Conservation (phyloP, 1,284 basidiomycete genomes). For the Cryptococcus jaspeensis region DNA sequence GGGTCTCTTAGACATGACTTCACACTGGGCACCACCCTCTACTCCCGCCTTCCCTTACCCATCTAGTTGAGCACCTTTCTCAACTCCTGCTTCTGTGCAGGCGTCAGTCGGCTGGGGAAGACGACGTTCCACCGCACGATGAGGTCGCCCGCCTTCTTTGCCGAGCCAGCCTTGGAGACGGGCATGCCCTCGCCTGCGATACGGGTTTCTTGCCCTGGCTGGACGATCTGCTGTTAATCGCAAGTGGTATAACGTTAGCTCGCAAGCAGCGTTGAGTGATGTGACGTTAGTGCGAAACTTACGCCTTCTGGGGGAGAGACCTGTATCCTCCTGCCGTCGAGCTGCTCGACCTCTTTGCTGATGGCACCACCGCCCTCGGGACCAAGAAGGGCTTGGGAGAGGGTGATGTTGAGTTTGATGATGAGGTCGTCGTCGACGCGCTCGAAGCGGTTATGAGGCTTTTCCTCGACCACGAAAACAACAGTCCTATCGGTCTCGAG, state of each 20-base stretch:
- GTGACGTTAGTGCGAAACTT: constrained; percentile 24
- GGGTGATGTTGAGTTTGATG: constrained; percentile 62
- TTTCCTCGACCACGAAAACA: constrained; percentile 88
- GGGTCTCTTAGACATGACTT: not conserved
- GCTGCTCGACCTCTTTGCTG: constrained; percentile 59
- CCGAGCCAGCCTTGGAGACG: constrained; percentile 71
- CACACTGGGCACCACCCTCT: not conserved
- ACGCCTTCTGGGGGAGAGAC: constrained; percentile 62
- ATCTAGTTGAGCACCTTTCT: constrained; percentile 61
- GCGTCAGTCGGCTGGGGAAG: constrained; percentile 74
- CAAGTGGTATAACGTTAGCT: too few relatives aligned
- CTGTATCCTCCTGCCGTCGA: constrained; percentile 76
- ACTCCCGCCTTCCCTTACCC: not conserved
- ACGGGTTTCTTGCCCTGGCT: constrained; percentile 71
- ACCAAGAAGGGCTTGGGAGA: constrained; percentile 76
- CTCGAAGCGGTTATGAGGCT: constrained; percentile 70
- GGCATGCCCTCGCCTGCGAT: constrained; percentile 86
- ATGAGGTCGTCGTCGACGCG: constrained; percentile 80
- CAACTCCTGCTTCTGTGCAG: constrained; percentile 73
- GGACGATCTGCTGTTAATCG: constrained; percentile 60
- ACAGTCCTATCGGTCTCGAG: constrained; percentile 51
- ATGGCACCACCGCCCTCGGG: constrained; percentile 53
- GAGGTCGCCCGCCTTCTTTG: constrained; percentile 76
- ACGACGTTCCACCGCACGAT: constrained; percentile 77
- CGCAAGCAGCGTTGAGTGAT: not conserved